These are phyloP conservation scores for Pyricularia sp. DNA, from an alignment of 2,329 filamentous ascomycete genomes.

Conservation along the genomic window DNA sequence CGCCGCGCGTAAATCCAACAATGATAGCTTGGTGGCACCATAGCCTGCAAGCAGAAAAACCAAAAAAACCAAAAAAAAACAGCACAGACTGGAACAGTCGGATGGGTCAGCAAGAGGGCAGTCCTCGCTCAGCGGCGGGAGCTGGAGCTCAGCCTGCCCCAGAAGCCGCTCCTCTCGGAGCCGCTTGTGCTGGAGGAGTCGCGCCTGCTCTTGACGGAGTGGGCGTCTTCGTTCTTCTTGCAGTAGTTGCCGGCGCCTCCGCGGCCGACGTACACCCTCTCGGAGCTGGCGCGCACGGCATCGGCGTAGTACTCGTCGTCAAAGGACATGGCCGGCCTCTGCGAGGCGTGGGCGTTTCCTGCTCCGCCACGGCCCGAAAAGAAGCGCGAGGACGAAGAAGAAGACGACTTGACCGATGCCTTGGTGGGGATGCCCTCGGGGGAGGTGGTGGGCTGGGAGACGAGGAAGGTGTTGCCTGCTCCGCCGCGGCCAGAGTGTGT, in stretches of 20 bases:
- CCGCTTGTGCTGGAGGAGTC: slow-evolving; percentile 12
- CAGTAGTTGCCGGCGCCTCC: slow-evolving; percentile 47
- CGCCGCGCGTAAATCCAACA: not conserved
- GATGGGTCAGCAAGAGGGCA: not conserved
- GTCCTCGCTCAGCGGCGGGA: slow-evolving; percentile 16
- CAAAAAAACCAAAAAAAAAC: slow-evolving; percentile 4
- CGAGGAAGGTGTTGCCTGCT: slow-evolving; percentile 41
- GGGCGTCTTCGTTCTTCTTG: not conserved
- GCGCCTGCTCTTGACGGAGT: slow-evolving; percentile 17
- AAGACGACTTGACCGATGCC: slow-evolving; percentile 27
- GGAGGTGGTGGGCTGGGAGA: slow-evolving; percentile 25
- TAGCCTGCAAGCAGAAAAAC: not conserved
- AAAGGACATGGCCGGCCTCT: slow-evolving; percentile 49
- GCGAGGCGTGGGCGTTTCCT: slow-evolving; percentile 45
- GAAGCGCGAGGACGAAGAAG: slow-evolving; percentile 38
- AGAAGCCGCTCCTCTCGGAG: slow-evolving; percentile 17
- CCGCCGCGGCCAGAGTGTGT: slow-evolving; percentile 42
- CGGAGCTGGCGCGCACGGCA: slow-evolving; percentile 35
- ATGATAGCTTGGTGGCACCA: not conserved
- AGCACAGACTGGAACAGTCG: not conserved
- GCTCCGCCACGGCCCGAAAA: slow-evolving; percentile 54
- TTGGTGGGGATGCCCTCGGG: slow-evolving; percentile 38
- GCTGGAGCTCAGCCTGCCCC: slow-evolving; percentile 26
- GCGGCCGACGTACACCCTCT: slow-evolving; percentile 47
- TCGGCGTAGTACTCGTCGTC: slow-evolving; percentile 51